Percentiles rank a stretch among this genome's conserved stretches.
phyloP scores from a whole-genome alignment of 148 eudicot species.

The Polygonum aviculare region DNA sequence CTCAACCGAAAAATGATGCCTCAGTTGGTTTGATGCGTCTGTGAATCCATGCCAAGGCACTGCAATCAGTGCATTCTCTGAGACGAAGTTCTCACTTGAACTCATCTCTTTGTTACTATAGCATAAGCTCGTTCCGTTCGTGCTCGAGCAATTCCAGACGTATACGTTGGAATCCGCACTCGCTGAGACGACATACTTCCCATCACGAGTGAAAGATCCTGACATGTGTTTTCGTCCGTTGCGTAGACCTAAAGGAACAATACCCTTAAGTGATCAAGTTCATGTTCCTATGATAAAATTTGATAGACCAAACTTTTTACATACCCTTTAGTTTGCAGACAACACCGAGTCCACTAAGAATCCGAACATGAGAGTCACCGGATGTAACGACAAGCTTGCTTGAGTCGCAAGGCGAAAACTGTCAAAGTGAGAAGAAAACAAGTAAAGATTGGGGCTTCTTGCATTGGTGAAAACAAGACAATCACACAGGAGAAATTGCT shows the following conservation, averaged over 20 bases:
- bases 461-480: neutral
- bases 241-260: neutral
- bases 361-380: slow-evolving; percentile 1
- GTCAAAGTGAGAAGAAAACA: neutral
- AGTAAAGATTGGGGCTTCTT: neutral
- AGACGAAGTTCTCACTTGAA: neutral
- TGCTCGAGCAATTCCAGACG: slow-evolving; percentile 3
- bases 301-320: neutral
- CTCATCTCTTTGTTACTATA: neutral
- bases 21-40: neutral
- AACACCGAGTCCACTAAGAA: slow-evolving; percentile 3
- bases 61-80: neutral
- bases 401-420: slow-evolving; percentile 4
- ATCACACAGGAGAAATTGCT: neutral
- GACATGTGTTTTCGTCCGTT: neutral
- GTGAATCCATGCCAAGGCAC: slow-evolving; percentile 6
- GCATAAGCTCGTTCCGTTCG: neutral
- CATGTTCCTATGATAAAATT: neutral
- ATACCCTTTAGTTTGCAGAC: slow-evolving; percentile 8
- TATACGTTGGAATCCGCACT: neutral
- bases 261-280: neutral
- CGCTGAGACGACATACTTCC: slow-evolving; percentile 1
- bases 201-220: slow-evolving; percentile 1
- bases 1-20: neutral
- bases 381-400: neutral